These are phyloP conservation scores for Wickerhamomyces sydowiorum DNA, from an alignment of 805 yeast species.

Conservation along the genomic window DNA sequence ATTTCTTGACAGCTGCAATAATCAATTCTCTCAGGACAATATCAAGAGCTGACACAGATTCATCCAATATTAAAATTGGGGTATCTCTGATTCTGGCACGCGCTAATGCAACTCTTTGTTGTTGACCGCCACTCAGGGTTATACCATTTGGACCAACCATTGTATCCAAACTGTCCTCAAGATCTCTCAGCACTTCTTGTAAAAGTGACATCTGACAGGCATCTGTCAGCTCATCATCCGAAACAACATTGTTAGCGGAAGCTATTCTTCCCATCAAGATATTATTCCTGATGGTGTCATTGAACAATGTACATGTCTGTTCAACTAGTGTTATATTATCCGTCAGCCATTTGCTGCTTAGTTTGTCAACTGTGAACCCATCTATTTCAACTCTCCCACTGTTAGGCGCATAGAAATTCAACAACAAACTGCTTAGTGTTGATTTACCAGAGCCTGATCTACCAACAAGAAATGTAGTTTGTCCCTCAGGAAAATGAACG, in stretches of 20 bases:
- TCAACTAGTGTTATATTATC: slow-evolving; percentile 68
- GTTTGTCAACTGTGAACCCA: slow-evolving; percentile 36
- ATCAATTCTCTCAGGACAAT: slow-evolving; percentile 37
- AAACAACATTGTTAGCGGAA: slow-evolving; percentile 14
- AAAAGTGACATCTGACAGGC: slow-evolving; percentile 53
- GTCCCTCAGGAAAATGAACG: slow-evolving; percentile 39
- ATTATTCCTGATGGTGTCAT: slow-evolving; percentile 57
- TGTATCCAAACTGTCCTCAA: slow-evolving; percentile 55
- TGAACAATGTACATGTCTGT: slow-evolving; percentile 63
- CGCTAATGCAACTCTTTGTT: slow-evolving; percentile 78
- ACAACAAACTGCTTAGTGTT: slow-evolving; percentile 58
- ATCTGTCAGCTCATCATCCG: slow-evolving; percentile 25
- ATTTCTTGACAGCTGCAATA: slow-evolving; percentile 42
- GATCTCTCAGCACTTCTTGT: slow-evolving; percentile 36
- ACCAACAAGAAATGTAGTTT: slow-evolving; percentile 68
- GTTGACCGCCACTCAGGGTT: slow-evolving; percentile 84
- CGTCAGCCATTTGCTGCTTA: slow-evolving; percentile 48
- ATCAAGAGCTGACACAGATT: slow-evolving; percentile 81
- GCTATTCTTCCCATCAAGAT: slow-evolving; percentile 43
- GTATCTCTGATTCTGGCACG: slow-evolving; percentile 72
- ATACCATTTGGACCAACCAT: slow-evolving; percentile 39
- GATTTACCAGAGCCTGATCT: slow-evolving; percentile 94
- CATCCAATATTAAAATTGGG: slow-evolving; percentile 79
- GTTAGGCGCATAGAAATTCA: slow-evolving; percentile 47
- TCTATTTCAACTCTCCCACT: slow-evolving; percentile 58